Evolutionary conservation across 257 asterid genomes (phyloP), one percentile per base, ranked within the genome.

Genomic region (Gentiana straminea): DNA sequence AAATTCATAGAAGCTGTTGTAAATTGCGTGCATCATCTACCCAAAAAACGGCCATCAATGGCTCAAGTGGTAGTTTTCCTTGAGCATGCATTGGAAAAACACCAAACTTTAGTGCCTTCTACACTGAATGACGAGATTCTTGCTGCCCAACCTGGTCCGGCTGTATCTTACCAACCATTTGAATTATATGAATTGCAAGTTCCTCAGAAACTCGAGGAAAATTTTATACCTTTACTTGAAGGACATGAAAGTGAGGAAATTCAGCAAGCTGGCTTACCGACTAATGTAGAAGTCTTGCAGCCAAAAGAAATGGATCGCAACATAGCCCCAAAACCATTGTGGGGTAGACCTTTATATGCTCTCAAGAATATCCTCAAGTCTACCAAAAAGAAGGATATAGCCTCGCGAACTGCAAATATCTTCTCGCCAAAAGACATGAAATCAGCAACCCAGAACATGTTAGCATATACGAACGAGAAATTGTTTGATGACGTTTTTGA

Each of bases 401-500:
- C 34, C 13, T 12, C 7, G 13, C 1, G 6, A 36, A 11, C 44
- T 4, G 52, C 32, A 49, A 39, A 5, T 33, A 2, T 9, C 49
- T 61, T 61, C 57, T 51, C 58, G 13, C 51, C 51, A 13, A 56
- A 13, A 34, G 58, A 51, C n/a, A 61, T 61, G 39, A 51, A 13
- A 46, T 52, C 4, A 1, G 66, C 66, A 39, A 62, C 66, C 36
- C 54, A 52, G 11, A 34, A 62, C 52, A 15, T 92, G 9, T 92
- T 92, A 44, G 99, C 89, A 51, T 88, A 92, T 72, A 92, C 85
- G 97, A 97, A 92, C 34, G 97, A 92, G 55, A 74, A 97, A 61
- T 64, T 92, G 70, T 85, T 88, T 1, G 99, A 92, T 49, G 99
- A 97, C 41, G 85, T 92, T 50, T 92, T 97, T 8, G 99, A 92